A percentile compares a stretch with the other conserved stretches of the same genome.
Evolutionary conservation across 345 rosid species (phyloP).

Genomic region (Moringa oleifera): DNA sequence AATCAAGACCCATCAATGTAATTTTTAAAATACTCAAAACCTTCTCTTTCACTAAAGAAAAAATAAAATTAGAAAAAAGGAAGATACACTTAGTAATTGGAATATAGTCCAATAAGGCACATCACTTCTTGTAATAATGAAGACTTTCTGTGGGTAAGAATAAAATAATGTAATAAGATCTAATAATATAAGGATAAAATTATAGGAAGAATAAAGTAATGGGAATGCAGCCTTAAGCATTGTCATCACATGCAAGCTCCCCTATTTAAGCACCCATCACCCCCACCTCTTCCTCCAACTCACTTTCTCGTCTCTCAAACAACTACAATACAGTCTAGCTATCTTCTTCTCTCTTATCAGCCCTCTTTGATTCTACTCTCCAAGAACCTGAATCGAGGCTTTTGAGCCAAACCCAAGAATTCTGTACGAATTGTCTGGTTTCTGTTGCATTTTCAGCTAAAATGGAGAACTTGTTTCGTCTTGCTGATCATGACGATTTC

Average conservation of each 20-base stretch:
- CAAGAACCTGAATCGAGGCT: background rate
- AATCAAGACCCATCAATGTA: no score
- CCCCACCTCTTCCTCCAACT: constrained; percentile 6
- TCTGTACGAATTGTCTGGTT: background rate
- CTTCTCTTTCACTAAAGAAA: no score
- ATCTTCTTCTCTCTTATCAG: constrained; percentile 5
- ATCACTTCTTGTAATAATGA: background rate
- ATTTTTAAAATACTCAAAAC: no score
- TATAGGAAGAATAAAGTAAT: constrained; percentile 1
- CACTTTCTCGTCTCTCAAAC: constrained; percentile 1
- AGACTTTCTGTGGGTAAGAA: constrained; percentile 4
- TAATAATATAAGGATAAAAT: constrained; percentile 12
- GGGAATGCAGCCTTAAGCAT: constrained; percentile 7
- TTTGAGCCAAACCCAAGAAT: background rate
- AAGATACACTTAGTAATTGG: no score
- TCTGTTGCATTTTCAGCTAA: background rate
- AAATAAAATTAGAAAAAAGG: no score
- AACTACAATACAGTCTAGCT: background rate
- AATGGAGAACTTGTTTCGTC: constrained; percentile 43
- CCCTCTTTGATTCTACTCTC: background rate
- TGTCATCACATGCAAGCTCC: constrained; percentile 12
- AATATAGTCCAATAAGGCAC: no score
- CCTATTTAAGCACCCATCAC: constrained; percentile 26
- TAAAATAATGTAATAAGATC: constrained; percentile 19
- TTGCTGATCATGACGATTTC: constrained; percentile 39